phyloP scores from a whole-genome alignment of 148 eudicot genomes.

The Vaccinium corymbosum region DNA sequence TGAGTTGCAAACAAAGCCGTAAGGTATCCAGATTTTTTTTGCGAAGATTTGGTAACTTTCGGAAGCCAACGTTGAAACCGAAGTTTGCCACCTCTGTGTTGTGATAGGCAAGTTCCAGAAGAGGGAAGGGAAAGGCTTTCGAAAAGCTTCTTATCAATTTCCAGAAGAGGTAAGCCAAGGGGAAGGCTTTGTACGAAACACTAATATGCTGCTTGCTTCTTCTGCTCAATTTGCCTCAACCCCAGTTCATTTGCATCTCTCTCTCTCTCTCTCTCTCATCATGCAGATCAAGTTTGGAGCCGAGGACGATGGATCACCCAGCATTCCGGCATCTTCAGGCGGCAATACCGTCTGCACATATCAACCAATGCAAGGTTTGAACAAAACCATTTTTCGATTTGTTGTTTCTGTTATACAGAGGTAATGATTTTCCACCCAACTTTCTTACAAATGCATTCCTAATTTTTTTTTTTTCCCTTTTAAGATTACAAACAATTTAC shows the following conservation, averaged over 20 bases:
- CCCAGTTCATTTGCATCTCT: background rate
- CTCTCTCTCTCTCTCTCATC: background rate
- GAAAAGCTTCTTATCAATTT: no score
- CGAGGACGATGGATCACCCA: background rate
- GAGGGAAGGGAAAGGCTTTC: no score
- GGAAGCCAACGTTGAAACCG: background rate
- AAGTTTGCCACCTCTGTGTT: background rate
- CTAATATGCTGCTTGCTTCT: background rate
- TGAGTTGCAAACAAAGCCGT: no score
- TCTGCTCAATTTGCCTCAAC: background rate
- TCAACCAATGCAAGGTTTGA: background rate
- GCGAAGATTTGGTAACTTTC: no score
- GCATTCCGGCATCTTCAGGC: background rate
- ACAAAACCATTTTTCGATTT: background rate
- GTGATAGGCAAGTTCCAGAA: background rate
- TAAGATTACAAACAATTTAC: no score
- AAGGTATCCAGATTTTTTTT: no score
- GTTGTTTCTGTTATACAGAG: background rate
- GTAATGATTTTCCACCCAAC: no score
- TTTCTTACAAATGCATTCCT: no score
- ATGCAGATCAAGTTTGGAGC: background rate
- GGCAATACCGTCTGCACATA: background rate
- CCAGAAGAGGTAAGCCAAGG: no score
- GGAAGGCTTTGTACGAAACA: background rate
- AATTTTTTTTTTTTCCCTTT: no score